These are phyloP conservation scores for Berberis vulgaris DNA, from an alignment of 164 flowering plant species.

Conservation along the genomic window DNA sequence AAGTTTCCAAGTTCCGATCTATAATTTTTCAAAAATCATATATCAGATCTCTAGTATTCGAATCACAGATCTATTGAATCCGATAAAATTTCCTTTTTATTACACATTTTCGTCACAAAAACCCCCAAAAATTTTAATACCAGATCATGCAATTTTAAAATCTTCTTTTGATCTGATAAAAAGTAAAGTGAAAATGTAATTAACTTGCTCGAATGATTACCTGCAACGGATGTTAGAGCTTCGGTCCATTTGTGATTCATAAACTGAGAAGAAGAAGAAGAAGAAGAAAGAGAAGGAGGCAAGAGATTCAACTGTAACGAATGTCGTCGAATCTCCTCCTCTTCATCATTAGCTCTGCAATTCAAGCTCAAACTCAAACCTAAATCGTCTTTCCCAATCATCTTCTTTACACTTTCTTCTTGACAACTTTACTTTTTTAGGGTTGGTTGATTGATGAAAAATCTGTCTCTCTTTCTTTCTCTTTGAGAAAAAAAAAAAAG, in stretches of 20 bases:
- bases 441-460: neutral
- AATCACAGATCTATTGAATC: constrained; percentile 7
- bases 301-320: constrained; percentile 41
- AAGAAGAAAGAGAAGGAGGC: constrained; percentile 21
- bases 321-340: constrained; percentile 14
- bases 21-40: constrained; percentile 8
- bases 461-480: neutral
- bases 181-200: neutral
- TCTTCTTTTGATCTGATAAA: neutral
- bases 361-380: constrained; percentile 63
- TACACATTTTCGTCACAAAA: neutral
- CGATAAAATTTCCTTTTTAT: neutral
- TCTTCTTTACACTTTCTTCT: constrained; percentile 17
- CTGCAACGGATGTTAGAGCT: constrained; percentile 26
- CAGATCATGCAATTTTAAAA: neutral
- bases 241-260: constrained; percentile 38
- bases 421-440: neutral
- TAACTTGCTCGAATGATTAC: constrained; percentile 10
- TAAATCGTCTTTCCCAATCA: constrained; percentile 57
- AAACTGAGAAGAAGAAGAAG: constrained; percentile 21
- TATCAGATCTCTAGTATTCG: no score
- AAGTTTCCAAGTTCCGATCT: constrained; percentile 40
- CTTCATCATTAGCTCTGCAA: neutral
- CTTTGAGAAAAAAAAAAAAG: neutral
- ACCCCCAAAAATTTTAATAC: neutral